Evolutionary conservation across 129 eudicot genomes (phyloP), one percentile per base, ranked within the genome.

Genomic region (Pittosporum tobira): DNA sequence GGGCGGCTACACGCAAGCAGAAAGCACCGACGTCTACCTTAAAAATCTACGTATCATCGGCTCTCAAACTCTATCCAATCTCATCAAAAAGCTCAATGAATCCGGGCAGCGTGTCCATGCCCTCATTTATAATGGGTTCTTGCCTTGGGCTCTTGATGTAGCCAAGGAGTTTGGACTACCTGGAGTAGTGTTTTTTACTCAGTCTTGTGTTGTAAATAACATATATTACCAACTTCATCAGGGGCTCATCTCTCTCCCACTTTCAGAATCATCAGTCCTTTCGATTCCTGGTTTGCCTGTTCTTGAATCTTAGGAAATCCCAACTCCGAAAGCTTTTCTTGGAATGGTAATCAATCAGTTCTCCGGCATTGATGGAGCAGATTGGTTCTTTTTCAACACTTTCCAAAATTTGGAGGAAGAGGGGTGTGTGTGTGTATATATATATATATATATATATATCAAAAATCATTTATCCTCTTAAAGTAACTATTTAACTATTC

Each of bases 141-240:
- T 70, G 37, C 76, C 73, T n/a, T 75, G 81, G 81, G 76, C 48
- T 20, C 31, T 65, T 9, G 73, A 52, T 6, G 68, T 75, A 6
- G 76, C 73, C 19, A 61, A 70, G 18, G 3, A 46, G 14, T 59
- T 50, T 8, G 69, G 76, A 4, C 3, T 75, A 0, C 1, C 25
- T 10, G 61, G 61, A 28, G 76, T 72, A 1, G 72, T 50, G 1
- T 69, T 75, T 23, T 65, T 65, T 18, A 75, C 71, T 1, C 68
- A 57, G n/a, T 59, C 76, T 0, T 51, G 65, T 25, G 65, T 73
- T 0, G 64, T 65, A 28, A 26, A 38, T 10, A 12, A 7, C 13
- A 44, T 75, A 2, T 70, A 64, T 29, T 61, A 70, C 47, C 54
- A 60, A 12, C 55, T 60, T 2, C 34, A 57, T 16, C 18, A 70